Percentiles rank a stretch among this genome's conserved stretches.
These are phyloP conservation scores for Fomitopsis pinicola DNA, from an alignment of 1,284 basidiomycete species.

Conservation along the genomic window DNA sequence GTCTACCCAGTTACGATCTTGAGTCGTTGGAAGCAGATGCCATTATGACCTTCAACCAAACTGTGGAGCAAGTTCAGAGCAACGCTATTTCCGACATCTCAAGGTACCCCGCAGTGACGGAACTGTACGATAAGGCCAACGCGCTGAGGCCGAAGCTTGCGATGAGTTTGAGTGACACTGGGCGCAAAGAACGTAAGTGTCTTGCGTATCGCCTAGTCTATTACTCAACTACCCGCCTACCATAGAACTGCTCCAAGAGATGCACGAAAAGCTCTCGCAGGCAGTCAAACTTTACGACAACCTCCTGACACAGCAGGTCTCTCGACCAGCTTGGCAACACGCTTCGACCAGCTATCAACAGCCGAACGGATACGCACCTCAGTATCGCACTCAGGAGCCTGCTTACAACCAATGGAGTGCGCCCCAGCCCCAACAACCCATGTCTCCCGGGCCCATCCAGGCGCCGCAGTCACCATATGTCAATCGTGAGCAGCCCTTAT, in stretches of 20 bases:
- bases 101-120: slow-evolving; percentile 77
- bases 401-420: slow-evolving; percentile 26
- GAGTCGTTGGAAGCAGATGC: slow-evolving; percentile 77
- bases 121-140: slow-evolving; percentile 83
- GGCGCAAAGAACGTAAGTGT: slow-evolving; percentile 70
- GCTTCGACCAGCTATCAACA: slow-evolving; percentile 19
- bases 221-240: slow-evolving; percentile 4
- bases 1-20: slow-evolving; percentile 73
- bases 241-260: slow-evolving; percentile 80
- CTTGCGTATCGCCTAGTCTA: background rate
- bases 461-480: slow-evolving; percentile 15
- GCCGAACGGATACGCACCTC: slow-evolving; percentile 20
- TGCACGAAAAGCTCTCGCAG: slow-evolving; percentile 92
- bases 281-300: slow-evolving; percentile 89
- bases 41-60: slow-evolving; percentile 86
- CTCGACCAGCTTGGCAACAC: slow-evolving; percentile 58
- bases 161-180: slow-evolving; percentile 82
- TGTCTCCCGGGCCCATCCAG: slow-evolving; percentile 9
- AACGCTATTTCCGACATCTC: slow-evolving; percentile 77
- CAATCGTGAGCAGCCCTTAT: slow-evolving; percentile 3
- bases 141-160: slow-evolving; percentile 80
- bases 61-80: slow-evolving; percentile 78
- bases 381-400: slow-evolving; percentile 21
- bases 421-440: slow-evolving; percentile 12
- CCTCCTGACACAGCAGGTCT: slow-evolving; percentile 80